Evolutionary conservation across 2,329 filamentous ascomycete genomes (phyloP), one percentile per base, ranked within the genome.

Genomic region (Ascomycota sp.): DNA sequence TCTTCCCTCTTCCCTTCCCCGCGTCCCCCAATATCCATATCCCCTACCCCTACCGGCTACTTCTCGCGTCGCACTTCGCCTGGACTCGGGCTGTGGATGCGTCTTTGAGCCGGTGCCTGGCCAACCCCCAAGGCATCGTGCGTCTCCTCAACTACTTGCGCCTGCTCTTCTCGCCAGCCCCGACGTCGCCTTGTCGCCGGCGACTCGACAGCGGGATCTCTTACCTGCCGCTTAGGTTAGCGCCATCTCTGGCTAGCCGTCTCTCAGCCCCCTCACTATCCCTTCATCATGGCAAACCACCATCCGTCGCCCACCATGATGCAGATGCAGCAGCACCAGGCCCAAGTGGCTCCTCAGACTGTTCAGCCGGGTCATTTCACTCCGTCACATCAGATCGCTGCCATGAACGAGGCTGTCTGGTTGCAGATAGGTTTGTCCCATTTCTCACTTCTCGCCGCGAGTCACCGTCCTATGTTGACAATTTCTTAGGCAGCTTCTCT

Each of bases 381-480:
- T 29, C 66, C 78, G 15, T 71, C 77, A 41, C 77, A 85, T 42
- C 76, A 81, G 47, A 69, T 93, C 31, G 64, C 71, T 5, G 61
- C 69, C 6, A 67, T 86, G 45, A 95, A 92, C 44, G 86, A 95
- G 55, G 65, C 67, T 29, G 74, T 92, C 32, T 95, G 86, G 86
- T 66, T 92, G 46, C 79, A 89, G 50, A 78, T 95, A 41, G 86
- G 83, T 93, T 53, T 25, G 23, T 23, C 29, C 29, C 32, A 35
- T 17, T 7, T 26, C 10, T 17, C 7, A 12, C n/a, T 28, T 8
- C 22, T 17, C 11, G 23, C 17, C 20, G 6, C 20, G 15, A 24
- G 12, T 23, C 8, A 23, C 19, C 17, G 8, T n/a, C 20, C 25
- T 25, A n/a, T n/a, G n/a, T n/a, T n/a, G n/a, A n/a, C n/a, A n/a